Base-by-base conservation (phyloP, 169 alveolate species). In the Plasmodium malariae region DNA sequence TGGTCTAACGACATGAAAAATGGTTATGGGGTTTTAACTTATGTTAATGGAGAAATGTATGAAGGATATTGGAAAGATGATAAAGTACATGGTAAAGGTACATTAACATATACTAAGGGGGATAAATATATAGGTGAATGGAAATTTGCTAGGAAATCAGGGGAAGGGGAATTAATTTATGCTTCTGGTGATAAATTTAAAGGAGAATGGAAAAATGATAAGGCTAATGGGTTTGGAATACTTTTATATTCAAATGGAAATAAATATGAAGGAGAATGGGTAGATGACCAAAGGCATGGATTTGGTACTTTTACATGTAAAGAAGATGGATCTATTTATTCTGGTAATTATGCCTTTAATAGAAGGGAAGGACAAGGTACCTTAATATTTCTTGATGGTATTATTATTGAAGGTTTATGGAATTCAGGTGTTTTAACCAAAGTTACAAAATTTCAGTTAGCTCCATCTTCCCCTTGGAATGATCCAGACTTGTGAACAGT, bases 91-190 rank as follows among this genome's bases (percentile, higher is more conserved):
- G 99, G 99, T 12, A 95, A 95, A 26, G 99, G 98, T 4, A 97
- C 98, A n/a, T 92, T 97, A 74, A 94, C 97, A 2, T 95, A 95
- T 80, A 92, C 96, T 49, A 88, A 96, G 43, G 98, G 97, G 9
- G 99, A 97, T 93, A 95, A 96, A 85, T 98, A 97, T 86, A 94
- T 97, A 67, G 99, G 99, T 0, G 99, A 97, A 74, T 98, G 99
- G 99, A 92, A 91, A 49, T 96, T 96, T 70, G 98, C 97, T 55
- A 96, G 95, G 90, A 96, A 96, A 69, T 96, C 96, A 69, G 99
- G 99, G 0, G 95, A 95, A 78, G 99, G 99, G 0, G 98, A 96
- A 71, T 96, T 97, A 83, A 96, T 96, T 48, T 98, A 97, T 95
- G 95, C 97, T 7, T 97, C 97, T 74, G 98, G 98, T 69, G 99